These are phyloP conservation scores for Asterochloris sp. DNA, from an alignment of 139 green algal species.

Conservation along the genomic window DNA sequence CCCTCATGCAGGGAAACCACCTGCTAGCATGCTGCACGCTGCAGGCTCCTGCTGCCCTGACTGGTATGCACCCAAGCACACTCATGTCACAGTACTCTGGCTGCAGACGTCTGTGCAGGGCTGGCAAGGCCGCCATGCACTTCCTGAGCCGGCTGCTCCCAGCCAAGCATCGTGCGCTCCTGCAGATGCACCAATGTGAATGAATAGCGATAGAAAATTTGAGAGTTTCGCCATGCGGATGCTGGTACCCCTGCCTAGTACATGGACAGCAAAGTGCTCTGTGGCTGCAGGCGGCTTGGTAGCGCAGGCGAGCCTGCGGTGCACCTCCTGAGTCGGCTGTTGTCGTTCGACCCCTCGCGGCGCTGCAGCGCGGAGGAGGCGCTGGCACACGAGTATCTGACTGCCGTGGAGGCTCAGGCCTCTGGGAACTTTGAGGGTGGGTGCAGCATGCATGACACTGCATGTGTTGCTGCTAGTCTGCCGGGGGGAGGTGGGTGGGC, in stretches of 20 bases:
- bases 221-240: background rate
- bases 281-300: constrained; percentile 40
- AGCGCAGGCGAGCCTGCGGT: constrained; percentile 68
- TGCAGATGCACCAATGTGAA: background rate
- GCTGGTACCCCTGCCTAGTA: background rate
- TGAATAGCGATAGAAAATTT: background rate
- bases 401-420: constrained; percentile 13
- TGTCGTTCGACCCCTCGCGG: constrained; percentile 82
- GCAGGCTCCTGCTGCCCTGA: too few species aligned
- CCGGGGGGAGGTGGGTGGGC: background rate
- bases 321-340: constrained; percentile 79
- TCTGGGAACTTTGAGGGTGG: background rate
- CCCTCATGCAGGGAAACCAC: too few species aligned
- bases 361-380: constrained; percentile 64
- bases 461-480: background rate
- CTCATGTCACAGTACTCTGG: too few species aligned
- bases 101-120: too few species aligned
- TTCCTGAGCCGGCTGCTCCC: too few species aligned
- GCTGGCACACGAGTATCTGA: constrained; percentile 81
- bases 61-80: too few species aligned
- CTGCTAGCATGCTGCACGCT: too few species aligned
- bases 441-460: background rate
- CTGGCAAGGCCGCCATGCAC: too few species aligned
- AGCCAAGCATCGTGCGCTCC: background rate
- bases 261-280: background rate